These are phyloP conservation scores for Flaveria floridana DNA, from an alignment of 140 eudicot genomes.

Conservation along the genomic window DNA sequence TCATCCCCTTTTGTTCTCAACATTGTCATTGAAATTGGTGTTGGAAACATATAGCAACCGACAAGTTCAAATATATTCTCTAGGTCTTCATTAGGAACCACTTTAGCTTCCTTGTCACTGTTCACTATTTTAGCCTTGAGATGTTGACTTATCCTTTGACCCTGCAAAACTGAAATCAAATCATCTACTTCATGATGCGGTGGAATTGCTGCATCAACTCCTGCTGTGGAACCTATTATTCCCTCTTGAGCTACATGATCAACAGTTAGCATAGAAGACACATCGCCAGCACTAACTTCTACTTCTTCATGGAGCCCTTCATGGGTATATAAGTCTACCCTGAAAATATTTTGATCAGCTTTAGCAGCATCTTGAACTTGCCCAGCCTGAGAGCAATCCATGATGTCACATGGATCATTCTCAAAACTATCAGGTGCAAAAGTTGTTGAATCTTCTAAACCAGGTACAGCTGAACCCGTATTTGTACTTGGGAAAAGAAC, in stretches of 20 bases:
- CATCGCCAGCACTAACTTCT: conserved; percentile 1
- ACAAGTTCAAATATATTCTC: conserved; percentile 43
- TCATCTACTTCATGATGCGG: conserved; percentile 30
- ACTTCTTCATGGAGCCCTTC: conserved; percentile 29
- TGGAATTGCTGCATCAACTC: conserved; percentile 29
- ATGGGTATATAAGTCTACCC: conserved; percentile 19
- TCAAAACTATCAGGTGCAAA: conserved; percentile 76
- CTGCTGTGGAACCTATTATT: conserved; percentile 14
- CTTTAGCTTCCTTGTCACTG: conserved; percentile 28
- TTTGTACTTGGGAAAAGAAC: conserved; percentile 21
- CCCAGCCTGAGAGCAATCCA: conserved; percentile 26
- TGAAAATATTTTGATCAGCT: conserved; percentile 34
- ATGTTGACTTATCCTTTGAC: conserved; percentile 34
- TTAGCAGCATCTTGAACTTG: conserved; percentile 35
- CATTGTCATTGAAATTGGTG: conserved; percentile 64
- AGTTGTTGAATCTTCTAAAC: conserved; percentile 38
- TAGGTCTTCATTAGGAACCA: conserved; percentile 25
- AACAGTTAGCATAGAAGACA: conserved; percentile 15
- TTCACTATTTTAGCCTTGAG: conserved; percentile 26
- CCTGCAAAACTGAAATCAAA: conserved; percentile 29
- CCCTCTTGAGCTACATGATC: conserved; percentile 21
- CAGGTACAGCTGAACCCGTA: conserved; percentile 32
- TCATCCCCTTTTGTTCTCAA: conserved; percentile 57
- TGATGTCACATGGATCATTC: conserved; percentile 40
- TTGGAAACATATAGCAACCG: conserved; percentile 69